Evolutionary conservation across 2,329 filamentous ascomycete species (phyloP).

Genomic region (Ceratocystis papillata): DNA sequence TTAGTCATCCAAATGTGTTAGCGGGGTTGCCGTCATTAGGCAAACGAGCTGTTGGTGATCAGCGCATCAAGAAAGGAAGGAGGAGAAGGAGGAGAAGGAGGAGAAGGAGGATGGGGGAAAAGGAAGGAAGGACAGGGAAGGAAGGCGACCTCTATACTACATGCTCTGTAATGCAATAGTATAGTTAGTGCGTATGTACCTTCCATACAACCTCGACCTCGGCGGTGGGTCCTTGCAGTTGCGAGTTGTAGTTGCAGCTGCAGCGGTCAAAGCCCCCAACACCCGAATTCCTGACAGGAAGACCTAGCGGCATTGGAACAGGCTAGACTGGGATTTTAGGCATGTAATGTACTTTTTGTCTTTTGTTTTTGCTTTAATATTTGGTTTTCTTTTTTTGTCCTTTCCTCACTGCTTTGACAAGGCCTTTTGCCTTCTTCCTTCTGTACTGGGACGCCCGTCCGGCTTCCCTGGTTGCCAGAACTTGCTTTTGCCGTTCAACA

Average conservation of each 20-base stretch:
- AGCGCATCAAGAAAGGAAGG: not conserved
- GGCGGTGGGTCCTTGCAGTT: slow-evolving; percentile 1
- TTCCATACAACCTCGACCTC: not conserved
- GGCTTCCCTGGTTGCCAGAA: no score
- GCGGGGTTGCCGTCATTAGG: not conserved
- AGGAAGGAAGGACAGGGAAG: not conserved
- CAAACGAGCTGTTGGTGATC: slow-evolving; percentile 1
- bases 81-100: not conserved
- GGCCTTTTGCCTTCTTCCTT: not conserved
- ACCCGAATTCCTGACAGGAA: slow-evolving; percentile 8
- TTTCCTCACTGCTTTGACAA: not conserved
- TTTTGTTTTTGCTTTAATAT: no score
- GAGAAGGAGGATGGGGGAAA: not conserved
- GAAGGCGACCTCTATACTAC: not conserved
- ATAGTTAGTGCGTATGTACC: no score
- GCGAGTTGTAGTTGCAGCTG: not conserved
- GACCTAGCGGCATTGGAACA: slow-evolving; percentile 7
- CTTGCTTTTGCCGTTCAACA: not conserved
- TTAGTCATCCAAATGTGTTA: not conserved
- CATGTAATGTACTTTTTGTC: not conserved
- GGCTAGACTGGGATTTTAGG: slow-evolving; percentile 4
- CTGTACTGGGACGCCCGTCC: no score
- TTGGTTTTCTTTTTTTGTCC: no score
- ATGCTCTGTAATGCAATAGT: no score
- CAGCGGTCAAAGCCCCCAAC: slow-evolving; percentile 9